phyloP scores from a whole-genome alignment of 2,329 filamentous ascomycete species.

The Diaporthe sp. region DNA sequence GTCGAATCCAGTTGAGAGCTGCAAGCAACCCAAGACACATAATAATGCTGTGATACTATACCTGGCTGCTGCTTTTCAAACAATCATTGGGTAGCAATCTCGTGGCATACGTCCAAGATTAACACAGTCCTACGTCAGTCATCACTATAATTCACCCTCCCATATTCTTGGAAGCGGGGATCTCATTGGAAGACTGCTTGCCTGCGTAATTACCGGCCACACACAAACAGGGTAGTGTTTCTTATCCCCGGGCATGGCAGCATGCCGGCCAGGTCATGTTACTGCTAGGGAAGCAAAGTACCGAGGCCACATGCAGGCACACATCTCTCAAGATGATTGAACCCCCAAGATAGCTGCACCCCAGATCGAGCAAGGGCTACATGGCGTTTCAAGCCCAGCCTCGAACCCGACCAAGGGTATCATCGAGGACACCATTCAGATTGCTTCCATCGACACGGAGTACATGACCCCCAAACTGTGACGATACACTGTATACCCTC shows the following conservation, averaged over 20 bases:
- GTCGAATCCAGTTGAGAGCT: background rate
- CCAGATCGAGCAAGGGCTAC: background rate
- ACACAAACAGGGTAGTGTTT: constrained; percentile 7
- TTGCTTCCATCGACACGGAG: background rate
- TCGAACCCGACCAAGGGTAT: background rate
- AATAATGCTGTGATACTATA: constrained; percentile 6
- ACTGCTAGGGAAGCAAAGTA: background rate
- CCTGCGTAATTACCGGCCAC: constrained; percentile 15
- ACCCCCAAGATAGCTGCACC: background rate
- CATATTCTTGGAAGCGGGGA: background rate
- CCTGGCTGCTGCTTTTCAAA: background rate
- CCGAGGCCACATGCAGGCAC: background rate
- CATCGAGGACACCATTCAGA: background rate
- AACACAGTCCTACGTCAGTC: background rate
- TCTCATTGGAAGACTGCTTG: background rate
- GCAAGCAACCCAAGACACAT: background rate
- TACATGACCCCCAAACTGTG: background rate
- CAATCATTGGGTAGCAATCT: background rate
- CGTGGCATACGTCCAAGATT: constrained; percentile 1
- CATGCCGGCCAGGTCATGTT: constrained; percentile 6
- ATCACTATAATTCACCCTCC: background rate
- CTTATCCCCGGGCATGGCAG: background rate
- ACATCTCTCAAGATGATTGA: background rate
- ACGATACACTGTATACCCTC: background rate
- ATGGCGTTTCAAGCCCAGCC: constrained; percentile 25